phyloP scores from a whole-genome alignment of 1,284 basidiomycete species.

The Xerocomus cyaneibrunnescens region DNA sequence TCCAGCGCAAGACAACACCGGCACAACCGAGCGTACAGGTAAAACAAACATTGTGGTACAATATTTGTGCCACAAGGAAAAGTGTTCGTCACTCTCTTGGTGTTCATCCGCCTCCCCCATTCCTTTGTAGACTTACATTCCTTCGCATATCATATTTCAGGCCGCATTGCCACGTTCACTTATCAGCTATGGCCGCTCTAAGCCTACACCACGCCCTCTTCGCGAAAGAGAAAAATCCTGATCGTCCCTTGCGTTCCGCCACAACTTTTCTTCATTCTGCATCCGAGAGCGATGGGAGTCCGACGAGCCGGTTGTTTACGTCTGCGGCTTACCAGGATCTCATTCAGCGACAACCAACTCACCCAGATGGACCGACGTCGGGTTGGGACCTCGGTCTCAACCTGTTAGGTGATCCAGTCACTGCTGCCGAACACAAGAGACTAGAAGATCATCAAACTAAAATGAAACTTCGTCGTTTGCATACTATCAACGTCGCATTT shows the following conservation, averaged over 20 bases:
- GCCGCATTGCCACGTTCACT: conserved; percentile 14
- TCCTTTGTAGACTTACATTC: conserved; percentile 16
- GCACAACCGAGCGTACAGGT: neutral
- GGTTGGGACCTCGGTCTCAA: conserved; percentile 41
- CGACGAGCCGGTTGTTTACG: conserved; percentile 46
- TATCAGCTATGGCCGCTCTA: conserved; percentile 49
- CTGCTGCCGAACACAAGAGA: conserved; percentile 41
- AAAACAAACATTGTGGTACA: conserved; percentile 4
- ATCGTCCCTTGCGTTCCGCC: conserved; percentile 47
- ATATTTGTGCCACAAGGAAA: conserved; percentile 20
- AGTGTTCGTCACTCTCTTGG: conserved; percentile 16
- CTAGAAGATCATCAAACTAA: conserved; percentile 38
- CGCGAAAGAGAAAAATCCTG: conserved; percentile 37
- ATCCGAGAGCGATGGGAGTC: conserved; percentile 46
- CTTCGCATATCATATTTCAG: conserved; percentile 11
- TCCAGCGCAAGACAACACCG: conserved; percentile 13
- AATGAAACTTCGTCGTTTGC: conserved; percentile 44
- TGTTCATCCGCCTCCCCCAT: conserved; percentile 10
- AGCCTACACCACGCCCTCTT: conserved; percentile 57
- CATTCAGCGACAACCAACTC: conserved; percentile 45
- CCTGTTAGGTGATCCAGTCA: conserved; percentile 43
- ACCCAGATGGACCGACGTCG: conserved; percentile 38
- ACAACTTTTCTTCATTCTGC: conserved; percentile 48
- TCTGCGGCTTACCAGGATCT: conserved; percentile 48
- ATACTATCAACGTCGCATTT: conserved; percentile 39